Evolutionary conservation across 2,329 filamentous ascomycete species (phyloP).

Genomic region (Cladobotryum protrusum): DNA sequence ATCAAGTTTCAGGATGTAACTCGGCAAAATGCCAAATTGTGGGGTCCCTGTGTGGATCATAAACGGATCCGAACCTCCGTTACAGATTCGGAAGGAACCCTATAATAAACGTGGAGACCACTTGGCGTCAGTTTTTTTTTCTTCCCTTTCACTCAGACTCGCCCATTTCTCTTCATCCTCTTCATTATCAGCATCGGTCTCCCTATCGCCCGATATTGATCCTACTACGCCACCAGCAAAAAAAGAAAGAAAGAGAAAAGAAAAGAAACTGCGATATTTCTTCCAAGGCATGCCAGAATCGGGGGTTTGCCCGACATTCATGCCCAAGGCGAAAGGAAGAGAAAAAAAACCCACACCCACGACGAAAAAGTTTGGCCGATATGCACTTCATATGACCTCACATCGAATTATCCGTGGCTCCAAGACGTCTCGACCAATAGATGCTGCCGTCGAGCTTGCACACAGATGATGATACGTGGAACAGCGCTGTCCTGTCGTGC

Average conservation of each 20-base stretch:
- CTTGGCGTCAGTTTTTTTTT: no score
- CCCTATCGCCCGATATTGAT: no score
- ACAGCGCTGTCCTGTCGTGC: slow-evolving; percentile 12
- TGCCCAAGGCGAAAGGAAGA: slow-evolving; percentile 7
- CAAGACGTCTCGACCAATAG: slow-evolving; percentile 8
- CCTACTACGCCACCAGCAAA: background rate
- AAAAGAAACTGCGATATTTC: background rate
- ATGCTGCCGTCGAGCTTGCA: slow-evolving; percentile 5
- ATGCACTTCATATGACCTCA: slow-evolving; percentile 14
- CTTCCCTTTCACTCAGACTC: background rate
- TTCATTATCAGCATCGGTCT: background rate
- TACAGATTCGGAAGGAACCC: slow-evolving; percentile 1
- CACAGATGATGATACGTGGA: slow-evolving; percentile 12
- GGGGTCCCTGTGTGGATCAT: slow-evolving; percentile 7
- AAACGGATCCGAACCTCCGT: slow-evolving; percentile 10
- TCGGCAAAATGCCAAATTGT: slow-evolving; percentile 7
- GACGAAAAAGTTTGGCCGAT: slow-evolving; percentile 5
- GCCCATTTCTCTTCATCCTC: background rate
- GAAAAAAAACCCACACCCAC: slow-evolving; percentile 4
- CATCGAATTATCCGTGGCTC: slow-evolving; percentile 10
- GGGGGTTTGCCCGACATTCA: slow-evolving; percentile 6
- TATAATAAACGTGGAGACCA: background rate
- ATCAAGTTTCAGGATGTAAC: background rate
- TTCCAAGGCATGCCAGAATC: background rate
- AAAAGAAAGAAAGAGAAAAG: background rate